Conservation (phyloP, 140 eudicot species). For the Erigeron philadelphicus region DNA sequence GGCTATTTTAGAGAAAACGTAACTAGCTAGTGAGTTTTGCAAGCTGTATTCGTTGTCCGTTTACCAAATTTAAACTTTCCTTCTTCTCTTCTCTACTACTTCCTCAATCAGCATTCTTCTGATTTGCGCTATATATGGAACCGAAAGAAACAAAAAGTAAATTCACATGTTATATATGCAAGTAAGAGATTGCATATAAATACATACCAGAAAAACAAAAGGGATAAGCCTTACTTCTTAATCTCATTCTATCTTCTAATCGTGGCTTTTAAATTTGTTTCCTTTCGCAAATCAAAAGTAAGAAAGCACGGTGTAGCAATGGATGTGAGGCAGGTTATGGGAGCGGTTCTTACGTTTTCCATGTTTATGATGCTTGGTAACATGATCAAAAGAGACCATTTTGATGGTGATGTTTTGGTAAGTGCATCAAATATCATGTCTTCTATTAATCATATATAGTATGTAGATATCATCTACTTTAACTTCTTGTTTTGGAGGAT, state of each 20-base stretch:
- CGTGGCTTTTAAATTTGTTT: slow-evolving; percentile 21
- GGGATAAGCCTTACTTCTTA: slow-evolving; percentile 7
- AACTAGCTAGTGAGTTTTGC: slow-evolving; percentile 31
- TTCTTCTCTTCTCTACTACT: slow-evolving; percentile 29
- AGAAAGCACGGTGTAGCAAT: slow-evolving; percentile 16
- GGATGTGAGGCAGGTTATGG: slow-evolving; percentile 69
- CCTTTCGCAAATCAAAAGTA: slow-evolving; percentile 21
- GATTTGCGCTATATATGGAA: slow-evolving; percentile 20
- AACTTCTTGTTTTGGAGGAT: background rate
- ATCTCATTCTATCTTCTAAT: slow-evolving; percentile 15
- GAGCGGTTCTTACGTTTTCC: slow-evolving; percentile 63
- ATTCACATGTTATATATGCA: slow-evolving; percentile 18
- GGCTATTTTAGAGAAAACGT: slow-evolving; percentile 26
- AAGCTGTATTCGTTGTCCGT: slow-evolving; percentile 50
- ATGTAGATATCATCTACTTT: background rate
- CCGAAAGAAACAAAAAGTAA: slow-evolving; percentile 20
- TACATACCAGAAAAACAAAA: slow-evolving; percentile 13
- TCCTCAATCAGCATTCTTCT: slow-evolving; percentile 26
- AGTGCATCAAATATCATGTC: slow-evolving; percentile 17
- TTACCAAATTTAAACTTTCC: slow-evolving; percentile 35
- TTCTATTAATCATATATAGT: background rate
- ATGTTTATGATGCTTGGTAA: slow-evolving; percentile 80
- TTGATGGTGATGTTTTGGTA: slow-evolving; percentile 51
- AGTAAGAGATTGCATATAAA: slow-evolving; percentile 12
- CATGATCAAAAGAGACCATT: slow-evolving; percentile 77